Evolutionary conservation across 2,329 filamentous ascomycete genomes (phyloP), one percentile per base, ranked within the genome.

Genomic region (Cercospora zeina): DNA sequence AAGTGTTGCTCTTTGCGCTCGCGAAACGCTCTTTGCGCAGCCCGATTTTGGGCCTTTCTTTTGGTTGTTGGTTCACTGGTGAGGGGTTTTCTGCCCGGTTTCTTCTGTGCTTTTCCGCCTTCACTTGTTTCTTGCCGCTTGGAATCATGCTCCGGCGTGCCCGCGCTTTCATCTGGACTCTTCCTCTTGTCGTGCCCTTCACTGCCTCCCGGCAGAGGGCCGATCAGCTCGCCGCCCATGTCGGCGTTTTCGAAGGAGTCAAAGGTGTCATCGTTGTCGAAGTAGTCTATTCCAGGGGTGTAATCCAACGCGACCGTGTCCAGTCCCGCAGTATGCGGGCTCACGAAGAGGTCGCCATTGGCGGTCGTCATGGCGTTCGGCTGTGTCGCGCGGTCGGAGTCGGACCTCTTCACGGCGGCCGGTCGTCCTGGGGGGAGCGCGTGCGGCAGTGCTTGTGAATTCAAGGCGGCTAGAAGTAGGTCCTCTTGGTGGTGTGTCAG

Each of bases 31-130:
- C 93, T 86, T 77, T 97, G 93, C 4, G 93, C 93, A 10, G 93
- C 93, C 68, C 93, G 86, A 69, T 97, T 97, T 74, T 97, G 93
- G 9, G 95, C 95, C 80, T 99, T 99, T 70, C 92, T 89, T 79
- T 96, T 96, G 91, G 93, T 95, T 69, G 90, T 97, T 24, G 95
- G 95, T 77, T 97, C 95, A 21, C 91, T 96, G 53, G 91, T 97
- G 71, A 97, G 82, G 19, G 93, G 95, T 82, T 99, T 99, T 66
- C 95, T 87, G 55, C 95, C 95, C 4, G 95, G 93, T 79, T 97
- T 99, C 85, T 97, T 97, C 24, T 91, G 86, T 47, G 88, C 83
- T 78, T 95, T 96, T 60, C 91, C 87, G 62, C 88, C 86, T 76
- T 96, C 92, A 63, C 89, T 85, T 65, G 91, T 86, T 77, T 96